phyloP scores from a whole-genome alignment of 768 basidiomycete species.

The Mycena sanguinolenta region DNA sequence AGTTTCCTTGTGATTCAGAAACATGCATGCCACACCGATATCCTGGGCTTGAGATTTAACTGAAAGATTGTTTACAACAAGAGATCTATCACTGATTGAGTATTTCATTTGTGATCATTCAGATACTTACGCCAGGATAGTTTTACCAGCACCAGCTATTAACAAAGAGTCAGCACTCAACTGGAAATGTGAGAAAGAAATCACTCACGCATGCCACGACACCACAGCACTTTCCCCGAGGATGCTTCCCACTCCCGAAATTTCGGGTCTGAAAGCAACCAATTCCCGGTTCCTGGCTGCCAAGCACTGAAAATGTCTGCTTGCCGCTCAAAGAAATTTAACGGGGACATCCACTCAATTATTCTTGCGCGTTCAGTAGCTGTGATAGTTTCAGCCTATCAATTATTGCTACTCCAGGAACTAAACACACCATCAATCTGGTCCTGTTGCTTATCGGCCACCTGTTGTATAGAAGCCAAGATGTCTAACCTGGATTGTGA shows the following conservation, averaged over 20 bases:
- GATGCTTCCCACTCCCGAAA: background rate
- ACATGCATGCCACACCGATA: background rate
- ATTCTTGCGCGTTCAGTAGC: no score
- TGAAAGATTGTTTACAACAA: background rate
- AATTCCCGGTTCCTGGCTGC: background rate
- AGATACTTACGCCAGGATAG: background rate
- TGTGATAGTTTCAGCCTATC: no score
- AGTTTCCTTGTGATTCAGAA: constrained; percentile 10
- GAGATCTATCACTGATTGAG: background rate
- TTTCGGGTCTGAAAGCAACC: background rate
- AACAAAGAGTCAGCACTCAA: no score
- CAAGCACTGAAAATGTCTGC: background rate
- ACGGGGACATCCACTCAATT: no score
- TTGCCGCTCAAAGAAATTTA: background rate
- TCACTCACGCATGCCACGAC: background rate
- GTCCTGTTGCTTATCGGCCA: no score
- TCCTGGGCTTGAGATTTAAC: background rate
- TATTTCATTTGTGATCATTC: no score
- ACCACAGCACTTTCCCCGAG: background rate
- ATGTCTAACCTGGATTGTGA: no score
- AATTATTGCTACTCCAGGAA: no score
- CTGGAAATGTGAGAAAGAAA: background rate
- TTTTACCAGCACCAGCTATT: background rate
- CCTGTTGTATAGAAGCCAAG: no score
- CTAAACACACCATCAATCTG: no score